Conservation (phyloP, 345 rosid species). For the Trapa incisa region DNA sequence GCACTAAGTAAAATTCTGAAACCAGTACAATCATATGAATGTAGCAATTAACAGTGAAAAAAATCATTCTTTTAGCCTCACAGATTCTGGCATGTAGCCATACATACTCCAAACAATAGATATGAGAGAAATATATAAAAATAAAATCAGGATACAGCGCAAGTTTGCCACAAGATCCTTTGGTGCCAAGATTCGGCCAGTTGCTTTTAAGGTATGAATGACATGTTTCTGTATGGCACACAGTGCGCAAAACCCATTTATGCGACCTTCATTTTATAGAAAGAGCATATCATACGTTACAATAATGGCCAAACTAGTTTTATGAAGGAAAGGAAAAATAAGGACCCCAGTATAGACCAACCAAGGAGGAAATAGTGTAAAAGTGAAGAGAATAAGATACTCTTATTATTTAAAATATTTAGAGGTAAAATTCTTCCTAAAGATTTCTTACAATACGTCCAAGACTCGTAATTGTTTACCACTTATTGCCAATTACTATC, state of each 20-base stretch:
- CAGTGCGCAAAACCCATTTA: conserved; percentile 89
- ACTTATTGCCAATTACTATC: background rate
- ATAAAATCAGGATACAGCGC: conserved; percentile 54
- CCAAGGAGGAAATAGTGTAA: background rate
- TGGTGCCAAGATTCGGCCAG: conserved; percentile 65
- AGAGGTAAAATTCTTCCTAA: no score
- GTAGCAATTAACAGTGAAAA: background rate
- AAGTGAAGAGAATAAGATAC: no score
- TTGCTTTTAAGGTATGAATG: conserved; percentile 57
- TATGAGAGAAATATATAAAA: background rate
- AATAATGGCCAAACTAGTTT: background rate
- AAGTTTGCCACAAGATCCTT: conserved; percentile 82
- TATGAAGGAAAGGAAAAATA: background rate
- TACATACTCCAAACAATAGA: background rate
- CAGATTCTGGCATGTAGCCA: no score
- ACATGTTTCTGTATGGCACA: conserved; percentile 98
- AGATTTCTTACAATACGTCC: no score
- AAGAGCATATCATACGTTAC: background rate
- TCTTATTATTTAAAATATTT: no score
- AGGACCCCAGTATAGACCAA: background rate
- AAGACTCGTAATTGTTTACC: no score
- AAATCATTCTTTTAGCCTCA: background rate
- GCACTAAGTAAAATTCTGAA: background rate
- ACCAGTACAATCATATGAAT: background rate
- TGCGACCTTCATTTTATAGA: conserved; percentile 48